Base-by-base conservation (phyloP, 164 flowering plant genomes). In the Vitis rupestris region DNA sequence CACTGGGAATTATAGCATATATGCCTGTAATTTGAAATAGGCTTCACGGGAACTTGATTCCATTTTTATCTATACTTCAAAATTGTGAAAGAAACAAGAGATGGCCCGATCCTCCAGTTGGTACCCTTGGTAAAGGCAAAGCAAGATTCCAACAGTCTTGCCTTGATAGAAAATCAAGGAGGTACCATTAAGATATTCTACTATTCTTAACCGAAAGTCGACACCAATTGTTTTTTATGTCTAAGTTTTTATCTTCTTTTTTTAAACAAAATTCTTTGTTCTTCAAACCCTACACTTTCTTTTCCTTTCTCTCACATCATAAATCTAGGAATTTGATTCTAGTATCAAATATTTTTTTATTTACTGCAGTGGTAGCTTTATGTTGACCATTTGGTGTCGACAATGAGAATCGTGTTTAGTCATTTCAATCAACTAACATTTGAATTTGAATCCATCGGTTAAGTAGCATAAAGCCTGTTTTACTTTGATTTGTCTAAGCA, bases 381-480 rank as follows among this genome's bases (percentile, higher is more conserved):
- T 61, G 23, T 73, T 67, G 76, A 73, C 68, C 48, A 55, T 37
- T 61, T 49, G 23, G 59, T 10, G 15, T 37, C 60, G 66, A 65
- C 73, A 69, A 17, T 31, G 47, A 17, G 73, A 74, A 74, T 69
- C 69, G 37, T 64, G 50, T 64, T 19, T 53, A 53, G 19, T 54
- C 73, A 70, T 47, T 70, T 37, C 54, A 48, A 63, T 55, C 62
- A 63, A 62, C 62, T 55, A 55, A 63, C 48, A 3, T 55, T 63
- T 47, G 58, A 50, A 63, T 17, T 64, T 62, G 58, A 37, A 61
- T 68, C 19, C 10, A 54, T 50, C 55, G 47, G 16, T 47, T 51
- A 51, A 65, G 30, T 10, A 64, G 59, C 64, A 58, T 59, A 56
- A 70, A 70, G 31, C 10, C 0, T 44, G 65, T 44, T 44, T 12